A percentile compares a stretch with the other conserved stretches of the same genome.
Evolutionary conservation across 2,329 filamentous ascomycete genomes (phyloP).

Genomic region (Curvularia sp.): DNA sequence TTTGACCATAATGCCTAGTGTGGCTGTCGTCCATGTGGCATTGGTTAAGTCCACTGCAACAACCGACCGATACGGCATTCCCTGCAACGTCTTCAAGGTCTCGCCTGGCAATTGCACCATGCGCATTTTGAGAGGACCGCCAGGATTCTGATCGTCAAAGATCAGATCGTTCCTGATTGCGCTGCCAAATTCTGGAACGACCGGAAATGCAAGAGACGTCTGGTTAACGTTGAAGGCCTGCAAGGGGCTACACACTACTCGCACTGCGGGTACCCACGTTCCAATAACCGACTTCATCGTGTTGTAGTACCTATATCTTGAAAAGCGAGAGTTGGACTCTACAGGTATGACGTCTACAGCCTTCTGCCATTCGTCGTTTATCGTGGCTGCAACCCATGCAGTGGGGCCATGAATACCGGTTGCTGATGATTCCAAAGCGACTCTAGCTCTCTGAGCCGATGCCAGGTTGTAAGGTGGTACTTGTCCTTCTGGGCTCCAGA

Average conservation of each 20-base stretch:
- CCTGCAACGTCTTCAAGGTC: background rate
- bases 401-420: background rate
- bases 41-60: background rate
- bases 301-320: background rate
- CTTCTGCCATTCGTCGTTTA: background rate
- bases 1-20: background rate
- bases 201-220: background rate
- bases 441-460: slow-evolving; percentile 1
- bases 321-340: background rate
- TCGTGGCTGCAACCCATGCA: background rate
- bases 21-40: background rate
- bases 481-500: background rate
- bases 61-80: background rate
- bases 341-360: background rate
- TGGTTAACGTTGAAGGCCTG: background rate
- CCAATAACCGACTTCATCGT: background rate
- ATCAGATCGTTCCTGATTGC: background rate
- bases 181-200: background rate
- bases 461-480: background rate
- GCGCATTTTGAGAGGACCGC: background rate
- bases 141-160: background rate
- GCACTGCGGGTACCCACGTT: background rate
- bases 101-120: background rate
- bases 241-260: background rate
- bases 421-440: slow-evolving; percentile 1